phyloP scores from a whole-genome alignment of 345 rosid genomes.

The Eutrema heterophyllum region DNA sequence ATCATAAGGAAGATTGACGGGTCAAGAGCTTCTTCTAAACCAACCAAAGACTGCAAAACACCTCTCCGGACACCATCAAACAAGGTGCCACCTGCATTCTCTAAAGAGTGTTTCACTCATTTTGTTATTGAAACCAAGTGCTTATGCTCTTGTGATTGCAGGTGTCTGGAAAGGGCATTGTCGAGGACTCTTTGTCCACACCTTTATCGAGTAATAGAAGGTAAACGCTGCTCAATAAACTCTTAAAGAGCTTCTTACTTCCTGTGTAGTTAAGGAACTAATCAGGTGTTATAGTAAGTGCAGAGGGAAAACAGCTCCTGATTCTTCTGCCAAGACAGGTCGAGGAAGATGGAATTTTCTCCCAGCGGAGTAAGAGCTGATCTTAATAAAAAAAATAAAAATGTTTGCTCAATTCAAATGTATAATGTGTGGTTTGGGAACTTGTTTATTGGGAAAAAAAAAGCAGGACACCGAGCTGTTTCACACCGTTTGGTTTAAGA shows the following conservation, averaged over 20 bases:
- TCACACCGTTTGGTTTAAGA: slow-evolving; percentile 62
- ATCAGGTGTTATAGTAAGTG: slow-evolving; percentile 25
- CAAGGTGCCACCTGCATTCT: slow-evolving; percentile 31
- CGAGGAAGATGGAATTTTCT: slow-evolving; percentile 62
- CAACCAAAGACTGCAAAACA: slow-evolving; percentile 53
- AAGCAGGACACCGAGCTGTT: slow-evolving; percentile 59
- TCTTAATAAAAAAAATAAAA: not conserved
- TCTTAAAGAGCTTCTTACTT: not conserved
- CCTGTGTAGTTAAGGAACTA: slow-evolving; percentile 6
- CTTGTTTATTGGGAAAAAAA: not conserved
- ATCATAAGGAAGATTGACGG: slow-evolving; percentile 57
- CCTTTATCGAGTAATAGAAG: slow-evolving; percentile 55
- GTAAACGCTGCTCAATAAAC: slow-evolving; percentile 24
- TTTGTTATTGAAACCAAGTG: not conserved
- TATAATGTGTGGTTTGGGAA: slow-evolving; percentile 31
- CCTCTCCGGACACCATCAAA: slow-evolving; percentile 57
- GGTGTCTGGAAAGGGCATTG: slow-evolving; percentile 34
- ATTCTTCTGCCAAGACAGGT: slow-evolving; percentile 50
- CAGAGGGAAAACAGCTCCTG: slow-evolving; percentile 47
- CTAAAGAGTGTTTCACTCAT: not conserved
- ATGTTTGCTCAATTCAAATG: slow-evolving; percentile 34
- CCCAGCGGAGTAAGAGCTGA: slow-evolving; percentile 60
- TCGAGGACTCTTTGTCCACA: slow-evolving; percentile 42
- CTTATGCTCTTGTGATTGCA: slow-evolving; percentile 28
- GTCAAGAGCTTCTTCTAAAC: slow-evolving; percentile 43